Conservation (phyloP, 2,329 filamentous ascomycete species). For the Monilinia fructigena region DNA sequence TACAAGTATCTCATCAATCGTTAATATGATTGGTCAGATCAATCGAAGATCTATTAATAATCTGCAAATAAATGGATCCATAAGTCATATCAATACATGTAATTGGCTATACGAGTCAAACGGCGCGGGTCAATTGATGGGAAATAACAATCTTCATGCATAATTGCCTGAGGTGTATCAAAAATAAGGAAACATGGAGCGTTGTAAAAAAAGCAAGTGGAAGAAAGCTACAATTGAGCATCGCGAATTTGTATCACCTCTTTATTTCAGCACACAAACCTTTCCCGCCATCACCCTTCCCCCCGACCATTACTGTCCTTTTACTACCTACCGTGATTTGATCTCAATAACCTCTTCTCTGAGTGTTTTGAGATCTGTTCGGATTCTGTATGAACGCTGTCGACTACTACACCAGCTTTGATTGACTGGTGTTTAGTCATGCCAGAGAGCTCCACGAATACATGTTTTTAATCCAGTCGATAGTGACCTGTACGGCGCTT, state of each 20-base stretch:
- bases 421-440: conserved; percentile 40
- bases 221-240: conserved; percentile 3
- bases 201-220: conserved; percentile 13
- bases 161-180: conserved; percentile 6
- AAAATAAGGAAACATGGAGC: not conserved
- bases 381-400: conserved; percentile 40
- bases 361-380: conserved; percentile 23
- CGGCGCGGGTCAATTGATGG: no score
- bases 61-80: no score
- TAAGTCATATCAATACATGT: not conserved
- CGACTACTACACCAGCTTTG: conserved; percentile 37
- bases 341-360: conserved; percentile 22
- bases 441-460: conserved; percentile 35
- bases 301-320: not conserved
- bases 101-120: not conserved
- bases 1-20: not conserved
- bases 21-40: not conserved
- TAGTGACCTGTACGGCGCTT: conserved; percentile 39
- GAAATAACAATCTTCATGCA: not conserved
- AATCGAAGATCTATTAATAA: no score
- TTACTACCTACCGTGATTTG: not conserved
- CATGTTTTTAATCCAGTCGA: conserved; percentile 40
- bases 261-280: not conserved
- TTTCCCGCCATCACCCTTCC: not conserved
- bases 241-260: conserved; percentile 13